These are phyloP conservation scores for Trichosporon coremiiforme DNA, from an alignment of 1,284 basidiomycete genomes.

Conservation along the genomic window DNA sequence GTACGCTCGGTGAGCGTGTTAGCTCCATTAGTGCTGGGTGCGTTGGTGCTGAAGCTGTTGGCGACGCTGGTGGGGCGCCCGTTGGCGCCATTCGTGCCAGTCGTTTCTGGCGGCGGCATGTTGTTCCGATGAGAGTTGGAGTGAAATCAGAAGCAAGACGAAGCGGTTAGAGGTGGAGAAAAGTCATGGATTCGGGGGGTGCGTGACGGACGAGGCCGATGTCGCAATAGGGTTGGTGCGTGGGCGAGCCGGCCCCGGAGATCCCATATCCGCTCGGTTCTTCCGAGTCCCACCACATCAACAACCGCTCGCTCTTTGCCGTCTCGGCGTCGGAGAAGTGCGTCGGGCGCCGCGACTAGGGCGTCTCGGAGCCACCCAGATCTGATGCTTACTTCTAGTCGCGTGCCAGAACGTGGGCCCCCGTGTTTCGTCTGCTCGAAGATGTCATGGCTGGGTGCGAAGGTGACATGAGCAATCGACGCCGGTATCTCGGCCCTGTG, in stretches of 20 bases:
- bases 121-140: neutral
- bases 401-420: neutral
- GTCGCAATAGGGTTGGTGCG: neutral
- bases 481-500: neutral
- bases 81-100: neutral
- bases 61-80: neutral
- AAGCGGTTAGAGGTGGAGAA: neutral
- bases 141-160: slow-evolving; percentile 2
- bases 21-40: neutral
- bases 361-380: neutral
- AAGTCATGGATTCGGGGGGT: neutral
- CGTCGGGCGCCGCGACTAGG: neutral
- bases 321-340: neutral
- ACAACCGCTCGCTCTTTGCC: neutral
- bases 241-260: neutral
- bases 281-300: neutral
- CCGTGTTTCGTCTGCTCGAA: neutral
- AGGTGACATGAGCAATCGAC: neutral
- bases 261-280: slow-evolving; percentile 1
- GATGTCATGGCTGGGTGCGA: neutral
- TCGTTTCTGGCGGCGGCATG: slow-evolving; percentile 1
- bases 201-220: slow-evolving; percentile 5
- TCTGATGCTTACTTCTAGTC: neutral
- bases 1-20: slow-evolving; percentile 25
- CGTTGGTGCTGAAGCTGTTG: neutral